Evolutionary conservation across 768 basidiomycete genomes (phyloP).

Genomic region (Boletus rufocinnamomeus): DNA sequence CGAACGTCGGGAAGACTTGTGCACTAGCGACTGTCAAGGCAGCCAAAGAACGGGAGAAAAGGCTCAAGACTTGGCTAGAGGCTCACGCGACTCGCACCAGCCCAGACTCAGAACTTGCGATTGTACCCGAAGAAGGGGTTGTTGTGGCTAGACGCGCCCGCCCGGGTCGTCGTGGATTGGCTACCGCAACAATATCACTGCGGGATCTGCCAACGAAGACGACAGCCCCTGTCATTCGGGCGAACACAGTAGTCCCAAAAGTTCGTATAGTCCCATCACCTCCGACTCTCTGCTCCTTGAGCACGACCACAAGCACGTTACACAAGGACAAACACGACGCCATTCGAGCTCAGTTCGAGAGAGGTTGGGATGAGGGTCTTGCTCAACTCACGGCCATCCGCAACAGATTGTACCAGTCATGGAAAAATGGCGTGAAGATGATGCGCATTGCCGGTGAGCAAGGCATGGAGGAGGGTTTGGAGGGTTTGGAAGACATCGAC

Average conservation of each 20-base stretch:
- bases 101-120: not conserved
- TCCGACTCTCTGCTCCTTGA: constrained; percentile 51
- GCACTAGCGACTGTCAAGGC: constrained; percentile 62
- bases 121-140: not conserved
- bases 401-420: constrained; percentile 46
- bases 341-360: constrained; percentile 54
- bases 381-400: constrained; percentile 51
- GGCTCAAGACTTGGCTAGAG: constrained; percentile 54
- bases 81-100: constrained; percentile 17
- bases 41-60: constrained; percentile 68
- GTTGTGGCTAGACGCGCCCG: constrained; percentile 27
- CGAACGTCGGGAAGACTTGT: constrained; percentile 58
- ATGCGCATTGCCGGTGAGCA: constrained; percentile 40
- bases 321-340: constrained; percentile 38
- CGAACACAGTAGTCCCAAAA: constrained; percentile 32
- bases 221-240: constrained; percentile 11
- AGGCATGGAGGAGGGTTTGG: constrained; percentile 34
- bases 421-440: constrained; percentile 46
- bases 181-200: constrained; percentile 65
- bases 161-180: constrained; percentile 61
- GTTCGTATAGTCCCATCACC: constrained; percentile 60
- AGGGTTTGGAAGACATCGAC: constrained; percentile 37
- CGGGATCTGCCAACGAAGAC: constrained; percentile 34
- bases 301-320: constrained; percentile 39
- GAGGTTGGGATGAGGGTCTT: constrained; percentile 65